These are phyloP conservation scores for Microsporum canis DNA, from an alignment of 2,329 filamentous ascomycete genomes.

Conservation along the genomic window DNA sequence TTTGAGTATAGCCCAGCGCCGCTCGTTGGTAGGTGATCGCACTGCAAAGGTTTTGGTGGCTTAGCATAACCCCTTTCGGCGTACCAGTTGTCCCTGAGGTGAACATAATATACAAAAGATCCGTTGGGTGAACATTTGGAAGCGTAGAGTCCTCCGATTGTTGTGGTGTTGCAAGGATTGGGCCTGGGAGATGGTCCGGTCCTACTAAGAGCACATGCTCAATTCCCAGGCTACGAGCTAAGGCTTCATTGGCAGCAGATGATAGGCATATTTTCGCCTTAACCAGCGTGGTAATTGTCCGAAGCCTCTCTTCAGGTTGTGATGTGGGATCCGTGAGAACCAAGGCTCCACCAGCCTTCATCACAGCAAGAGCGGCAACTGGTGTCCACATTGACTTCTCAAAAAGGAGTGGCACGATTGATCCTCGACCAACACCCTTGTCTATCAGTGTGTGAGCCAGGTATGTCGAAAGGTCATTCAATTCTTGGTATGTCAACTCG, in stretches of 20 bases:
- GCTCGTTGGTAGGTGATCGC: slow-evolving; percentile 43
- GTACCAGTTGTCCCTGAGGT: slow-evolving; percentile 45
- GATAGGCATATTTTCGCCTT: slow-evolving; percentile 13
- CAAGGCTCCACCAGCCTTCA: slow-evolving; percentile 23
- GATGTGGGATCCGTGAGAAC: slow-evolving; percentile 22
- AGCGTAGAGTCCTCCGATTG: background rate
- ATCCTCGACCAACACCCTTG: slow-evolving; percentile 22
- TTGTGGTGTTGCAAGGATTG: background rate
- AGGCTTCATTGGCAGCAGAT: slow-evolving; percentile 10
- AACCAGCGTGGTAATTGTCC: slow-evolving; percentile 16
- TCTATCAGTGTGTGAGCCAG: slow-evolving; percentile 22
- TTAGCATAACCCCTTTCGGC: slow-evolving; percentile 51
- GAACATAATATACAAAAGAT: slow-evolving; percentile 48
- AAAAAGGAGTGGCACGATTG: slow-evolving; percentile 21
- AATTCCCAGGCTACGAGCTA: slow-evolving; percentile 7
- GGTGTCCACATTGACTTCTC: slow-evolving; percentile 25
- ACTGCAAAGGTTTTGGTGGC: slow-evolving; percentile 49
- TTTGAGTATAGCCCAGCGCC: slow-evolving; percentile 36
- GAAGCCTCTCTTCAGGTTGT: slow-evolving; percentile 25
- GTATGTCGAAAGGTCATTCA: slow-evolving; percentile 24
- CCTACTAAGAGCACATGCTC: slow-evolving; percentile 7
- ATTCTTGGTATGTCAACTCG: slow-evolving; percentile 19
- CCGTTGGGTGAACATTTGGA: slow-evolving; percentile 10
- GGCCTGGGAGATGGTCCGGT: background rate
- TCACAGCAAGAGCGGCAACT: slow-evolving; percentile 21